Evolutionary conservation across 2,329 filamentous ascomycete species (phyloP).

Genomic region (Coniella lustricola): DNA sequence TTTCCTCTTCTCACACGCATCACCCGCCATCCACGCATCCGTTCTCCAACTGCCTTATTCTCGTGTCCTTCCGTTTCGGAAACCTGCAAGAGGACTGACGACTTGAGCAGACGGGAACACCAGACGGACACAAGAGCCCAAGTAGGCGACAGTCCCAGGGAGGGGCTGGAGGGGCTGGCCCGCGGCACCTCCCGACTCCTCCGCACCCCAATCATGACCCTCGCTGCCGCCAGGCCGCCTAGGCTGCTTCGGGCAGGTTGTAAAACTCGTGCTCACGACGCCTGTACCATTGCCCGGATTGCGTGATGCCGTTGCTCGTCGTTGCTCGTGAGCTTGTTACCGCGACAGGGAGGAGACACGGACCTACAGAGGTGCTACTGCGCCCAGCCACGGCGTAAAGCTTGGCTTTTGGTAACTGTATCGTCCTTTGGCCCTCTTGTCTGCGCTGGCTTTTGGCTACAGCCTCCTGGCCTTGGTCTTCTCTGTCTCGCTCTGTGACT

Average conservation of each 20-base stretch:
- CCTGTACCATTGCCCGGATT: not conserved
- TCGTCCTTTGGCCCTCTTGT: not conserved
- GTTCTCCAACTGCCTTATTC: not conserved
- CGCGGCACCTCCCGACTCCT: not conserved
- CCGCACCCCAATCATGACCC: not conserved
- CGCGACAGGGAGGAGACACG: slow-evolving; percentile 4
- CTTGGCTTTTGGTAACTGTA: not conserved
- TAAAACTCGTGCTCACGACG: not conserved
- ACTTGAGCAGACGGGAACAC: not conserved
- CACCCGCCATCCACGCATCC: not conserved
- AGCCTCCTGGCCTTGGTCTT: not conserved
- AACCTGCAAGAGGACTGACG: no score
- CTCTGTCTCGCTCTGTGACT: not conserved
- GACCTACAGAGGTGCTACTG: no score
- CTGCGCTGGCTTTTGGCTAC: no score
- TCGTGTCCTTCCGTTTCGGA: no score
- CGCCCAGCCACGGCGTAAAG: no score
- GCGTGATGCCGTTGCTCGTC: slow-evolving; percentile 3
- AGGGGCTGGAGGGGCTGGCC: slow-evolving; percentile 5
- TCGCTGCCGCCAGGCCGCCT: not conserved
- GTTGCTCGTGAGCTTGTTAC: not conserved
- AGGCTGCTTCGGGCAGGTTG: slow-evolving; percentile 6
- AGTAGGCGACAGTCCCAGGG: slow-evolving; percentile 10
- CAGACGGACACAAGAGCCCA: not conserved
- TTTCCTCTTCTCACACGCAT: no score